Base-by-base conservation (phyloP, 306 rosid species). In the Prunus dulcis region DNA sequence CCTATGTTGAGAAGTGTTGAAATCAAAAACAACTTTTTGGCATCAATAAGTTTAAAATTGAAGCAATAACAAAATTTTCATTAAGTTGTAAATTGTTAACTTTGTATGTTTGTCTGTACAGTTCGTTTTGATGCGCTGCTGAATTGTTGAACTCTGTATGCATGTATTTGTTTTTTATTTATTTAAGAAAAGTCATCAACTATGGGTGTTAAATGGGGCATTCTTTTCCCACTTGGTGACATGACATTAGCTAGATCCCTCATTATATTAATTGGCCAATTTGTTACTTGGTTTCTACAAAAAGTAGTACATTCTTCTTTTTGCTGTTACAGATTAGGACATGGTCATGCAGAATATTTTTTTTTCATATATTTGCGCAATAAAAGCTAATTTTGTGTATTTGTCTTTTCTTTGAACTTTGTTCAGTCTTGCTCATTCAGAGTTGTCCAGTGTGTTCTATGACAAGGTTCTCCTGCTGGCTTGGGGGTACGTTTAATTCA, bases 361-460 rank as follows among this genome's bases (percentile, higher is more conserved):
- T 12, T 50, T 4, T 50, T 43, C n/a, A 30, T 53, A 8, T 18
- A 8, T 67, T 34, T 60, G 23, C 4, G n/a, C 11, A 74, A 25
- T 19, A 27, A 30, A 71, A 49, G 55, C 69, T 76, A 72, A 76
- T 67, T 4, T 9, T 30, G 34, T 22, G 47, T 66, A 45, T 58
- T 63, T 67, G 43, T 52, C 34, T 76, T 78, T 25, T 12, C 70
- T 38, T 46, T 58, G 76, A 69, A 78, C 78, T 67, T 72, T 80
- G 75, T 83, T 41, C 87, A 92, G 98, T 83, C 91, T 92, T 77
- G 99, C 99, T 3, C 97, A 95, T 80, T 92, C 97, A 9, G 97
- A 95, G 85, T 77, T 95, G 82, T 92, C 96, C 13, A 95, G 93
- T 58, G 97, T 95, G 67, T 92, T 92, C 80, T 95, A 91, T 14